A percentile compares a stretch with the other conserved stretches of the same genome.
Evolutionary conservation across 148 eudicot species (phyloP).

Genomic region (Silene uniflora): DNA sequence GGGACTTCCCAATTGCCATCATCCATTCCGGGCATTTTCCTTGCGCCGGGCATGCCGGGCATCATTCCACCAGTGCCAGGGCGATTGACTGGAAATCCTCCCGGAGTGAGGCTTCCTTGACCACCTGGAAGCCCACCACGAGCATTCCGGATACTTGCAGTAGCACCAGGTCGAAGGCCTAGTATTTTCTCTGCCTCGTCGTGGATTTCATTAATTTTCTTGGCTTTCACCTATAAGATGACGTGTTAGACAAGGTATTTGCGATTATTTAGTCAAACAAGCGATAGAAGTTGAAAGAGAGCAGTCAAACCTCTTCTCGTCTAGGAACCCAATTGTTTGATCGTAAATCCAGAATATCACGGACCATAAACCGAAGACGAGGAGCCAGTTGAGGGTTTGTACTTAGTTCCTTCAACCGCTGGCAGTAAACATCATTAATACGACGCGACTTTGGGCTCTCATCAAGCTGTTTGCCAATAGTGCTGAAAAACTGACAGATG

Average conservation of each 20-base stretch:
- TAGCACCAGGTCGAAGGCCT: slow-evolving; percentile 75
- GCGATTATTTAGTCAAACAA: not conserved
- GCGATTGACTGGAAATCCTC: slow-evolving; percentile 54
- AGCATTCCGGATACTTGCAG: slow-evolving; percentile 57
- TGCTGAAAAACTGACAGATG: slow-evolving; percentile 77
- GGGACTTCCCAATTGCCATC: slow-evolving; percentile 89
- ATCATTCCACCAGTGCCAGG: slow-evolving; percentile 91
- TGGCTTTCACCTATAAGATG: slow-evolving; percentile 64
- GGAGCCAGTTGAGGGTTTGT: slow-evolving; percentile 60
- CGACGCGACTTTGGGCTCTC: slow-evolving; percentile 66
- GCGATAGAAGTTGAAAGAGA: not conserved
- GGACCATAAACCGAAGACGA: slow-evolving; percentile 80
- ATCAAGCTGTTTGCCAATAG: slow-evolving; percentile 93
- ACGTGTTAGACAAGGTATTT: not conserved
- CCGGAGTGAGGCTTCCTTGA: slow-evolving; percentile 54
- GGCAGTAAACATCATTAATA: slow-evolving; percentile 63
- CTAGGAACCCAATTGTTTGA: slow-evolving; percentile 79
- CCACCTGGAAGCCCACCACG: slow-evolving; percentile 50
- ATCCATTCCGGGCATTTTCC: slow-evolving; percentile 65
- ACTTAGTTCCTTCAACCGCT: slow-evolving; percentile 62
- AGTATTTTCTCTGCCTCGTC: slow-evolving; percentile 76
- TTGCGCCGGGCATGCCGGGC: slow-evolving; percentile 84
- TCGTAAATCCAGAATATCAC: slow-evolving; percentile 72
- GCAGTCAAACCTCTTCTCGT: slow-evolving; percentile 73
- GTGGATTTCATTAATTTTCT: slow-evolving; percentile 77